These are phyloP conservation scores for Pyrus communis DNA, from an alignment of 306 rosid species.

Conservation along the genomic window DNA sequence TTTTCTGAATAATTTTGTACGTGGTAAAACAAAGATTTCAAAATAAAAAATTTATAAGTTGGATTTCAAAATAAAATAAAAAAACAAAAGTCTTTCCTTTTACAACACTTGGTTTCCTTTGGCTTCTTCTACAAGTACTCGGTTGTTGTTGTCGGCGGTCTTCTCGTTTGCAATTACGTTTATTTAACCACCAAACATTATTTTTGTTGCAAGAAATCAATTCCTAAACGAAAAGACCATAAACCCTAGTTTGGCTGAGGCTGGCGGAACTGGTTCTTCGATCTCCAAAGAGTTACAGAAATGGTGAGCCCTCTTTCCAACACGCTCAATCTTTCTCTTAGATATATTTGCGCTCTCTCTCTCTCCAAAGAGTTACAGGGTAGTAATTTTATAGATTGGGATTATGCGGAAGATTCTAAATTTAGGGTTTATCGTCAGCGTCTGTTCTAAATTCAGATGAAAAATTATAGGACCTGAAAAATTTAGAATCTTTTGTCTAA, in stretches of 20 bases:
- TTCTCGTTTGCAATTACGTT: background rate
- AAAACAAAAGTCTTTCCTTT: too few relatives aligned
- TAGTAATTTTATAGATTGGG: background rate
- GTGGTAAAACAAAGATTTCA: too few relatives aligned
- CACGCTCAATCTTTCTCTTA: background rate
- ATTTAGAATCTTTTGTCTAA: background rate
- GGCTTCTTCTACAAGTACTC: background rate
- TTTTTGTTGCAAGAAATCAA: background rate
- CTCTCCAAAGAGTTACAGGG: background rate
- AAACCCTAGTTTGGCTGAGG: background rate
- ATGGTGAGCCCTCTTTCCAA: conserved; percentile 7
- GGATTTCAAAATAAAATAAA: too few relatives aligned
- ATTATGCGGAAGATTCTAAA: background rate
- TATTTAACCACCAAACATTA: background rate
- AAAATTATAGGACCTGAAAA: background rate
- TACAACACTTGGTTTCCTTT: background rate
- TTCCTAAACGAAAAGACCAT: background rate
- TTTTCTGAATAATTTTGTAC: too few relatives aligned
- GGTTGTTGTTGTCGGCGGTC: background rate
- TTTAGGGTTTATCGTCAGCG: background rate
- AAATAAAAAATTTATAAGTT: too few relatives aligned
- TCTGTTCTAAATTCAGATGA: background rate
- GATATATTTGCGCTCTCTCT: background rate
- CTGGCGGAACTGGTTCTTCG: background rate
- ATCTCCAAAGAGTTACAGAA: background rate